Percentiles rank a stretch among this genome's conserved stretches.
Evolutionary conservation across 768 basidiomycete genomes (phyloP).

Genomic region (Russula abietina): DNA sequence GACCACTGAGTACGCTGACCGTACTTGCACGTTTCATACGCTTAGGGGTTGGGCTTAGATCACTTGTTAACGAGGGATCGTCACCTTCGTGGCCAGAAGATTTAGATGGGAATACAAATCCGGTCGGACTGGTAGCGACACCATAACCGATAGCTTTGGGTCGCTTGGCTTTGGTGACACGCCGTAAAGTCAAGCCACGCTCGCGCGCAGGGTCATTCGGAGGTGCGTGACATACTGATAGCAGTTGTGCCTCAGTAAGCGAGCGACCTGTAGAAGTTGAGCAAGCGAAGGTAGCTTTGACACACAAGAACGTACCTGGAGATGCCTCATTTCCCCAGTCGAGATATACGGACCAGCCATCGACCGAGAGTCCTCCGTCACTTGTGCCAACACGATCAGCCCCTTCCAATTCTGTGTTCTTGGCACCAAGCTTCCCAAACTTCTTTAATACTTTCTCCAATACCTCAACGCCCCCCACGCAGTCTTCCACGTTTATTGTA

Average conservation of each 20-base stretch:
- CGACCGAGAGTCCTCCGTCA: conserved; percentile 72
- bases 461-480: conserved; percentile 76
- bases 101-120: conserved; percentile 27
- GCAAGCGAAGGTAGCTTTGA: conserved; percentile 6
- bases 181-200: conserved; percentile 69
- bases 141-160: conserved; percentile 41
- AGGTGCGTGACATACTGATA: conserved; percentile 77
- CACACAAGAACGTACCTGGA: conserved; percentile 38
- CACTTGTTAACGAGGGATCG: conserved; percentile 25
- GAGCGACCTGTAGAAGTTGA: conserved; percentile 49
- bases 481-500: conserved; percentile 77
- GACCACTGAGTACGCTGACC: conserved; percentile 87
- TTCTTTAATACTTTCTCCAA: conserved; percentile 87
- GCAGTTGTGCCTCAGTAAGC: conserved; percentile 72
- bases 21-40: conserved; percentile 89
- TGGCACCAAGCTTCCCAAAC: conserved; percentile 60
- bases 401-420: conserved; percentile 39
- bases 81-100: conserved; percentile 36
- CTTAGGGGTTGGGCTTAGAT: conserved; percentile 30
- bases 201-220: conserved; percentile 75
- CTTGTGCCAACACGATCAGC: conserved; percentile 57
- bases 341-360: conserved; percentile 85
- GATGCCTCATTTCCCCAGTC: conserved; percentile 51
- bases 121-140: conserved; percentile 36
- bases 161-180: conserved; percentile 39